Base-by-base conservation (phyloP, 1,139 yeast genomes). In the Hemisphaericaspora xylofermentans region DNA sequence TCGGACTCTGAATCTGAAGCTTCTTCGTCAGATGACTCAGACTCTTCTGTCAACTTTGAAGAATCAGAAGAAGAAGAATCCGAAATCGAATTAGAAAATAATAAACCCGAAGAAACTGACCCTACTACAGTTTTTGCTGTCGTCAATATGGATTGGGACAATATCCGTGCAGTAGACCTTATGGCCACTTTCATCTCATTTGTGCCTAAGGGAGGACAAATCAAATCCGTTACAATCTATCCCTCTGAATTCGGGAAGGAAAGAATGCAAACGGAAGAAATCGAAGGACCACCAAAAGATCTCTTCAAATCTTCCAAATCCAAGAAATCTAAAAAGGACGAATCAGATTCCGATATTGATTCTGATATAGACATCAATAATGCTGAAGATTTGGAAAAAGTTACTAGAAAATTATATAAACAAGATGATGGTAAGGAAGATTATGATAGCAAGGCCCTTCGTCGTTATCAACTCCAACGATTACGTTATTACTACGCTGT, bases 81-180 rank as follows among this genome's bases (percentile, higher is more conserved):
- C 2, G 87, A 78, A 19, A 60, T 73, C 17, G 88, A 81, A 47
- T 50, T 71, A 2, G 91, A 82, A 50, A 70, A 68, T 26, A 60
- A 63, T 7, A 75, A 78, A 43, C 86, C 94, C 10, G 93, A 87
- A 39, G 83, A 81, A 45, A 95, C 96, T 33, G 97, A 91, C 2
- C 96, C 96, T 22, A 75, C 95, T 0, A 67, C 69, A 28, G 69
- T 87, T 5, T 74, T 94, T 58, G 98, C 98, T 0, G 96, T 84
- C 2, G 98, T 94, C 25, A 94, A 94, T 56, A 73, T 94, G 77
- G 98, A 94, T 59, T 94, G 98, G 98, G 99, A 94, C 53, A 87
- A 93, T 57, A 74, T 94, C 16, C 76, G 81, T 40, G 87, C 98
- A 0, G 81, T 80, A 10, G 98, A 93, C 60, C 59, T 94, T 49